Evolutionary conservation across 495 filamentous ascomycete genomes (phyloP).

Genomic region (Talaromyces trachyspermus): DNA sequence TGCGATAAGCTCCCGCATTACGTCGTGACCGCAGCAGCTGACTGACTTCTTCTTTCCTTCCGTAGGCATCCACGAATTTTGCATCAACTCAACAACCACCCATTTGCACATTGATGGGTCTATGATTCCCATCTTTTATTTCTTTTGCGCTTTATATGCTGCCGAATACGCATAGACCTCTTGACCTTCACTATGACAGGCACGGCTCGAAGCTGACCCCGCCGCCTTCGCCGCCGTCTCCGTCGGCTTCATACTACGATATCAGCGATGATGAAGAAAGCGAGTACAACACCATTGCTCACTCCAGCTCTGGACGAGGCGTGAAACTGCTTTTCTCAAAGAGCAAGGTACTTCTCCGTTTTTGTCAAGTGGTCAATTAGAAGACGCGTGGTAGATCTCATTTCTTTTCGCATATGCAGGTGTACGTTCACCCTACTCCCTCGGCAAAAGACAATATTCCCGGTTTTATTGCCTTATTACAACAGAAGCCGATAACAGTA

Average conservation of each 20-base stretch:
- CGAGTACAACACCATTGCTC: slow-evolving; percentile 92
- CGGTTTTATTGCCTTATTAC: slow-evolving; percentile 90
- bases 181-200: slow-evolving; percentile 3
- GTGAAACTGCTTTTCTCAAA: slow-evolving; percentile 96
- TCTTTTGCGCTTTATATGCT: background rate
- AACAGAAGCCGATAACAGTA: slow-evolving; percentile 63
- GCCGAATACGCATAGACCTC: background rate
- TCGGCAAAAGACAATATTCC: slow-evolving; percentile 92
- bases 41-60: background rate
- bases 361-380: slow-evolving; percentile 13
- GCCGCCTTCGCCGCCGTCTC: slow-evolving; percentile 55
- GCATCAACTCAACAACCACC: background rate
- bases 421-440: slow-evolving; percentile 95
- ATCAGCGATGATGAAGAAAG: slow-evolving; percentile 94
- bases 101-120: background rate
- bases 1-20: slow-evolving; percentile 6
- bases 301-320: slow-evolving; percentile 67
- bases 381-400: background rate
- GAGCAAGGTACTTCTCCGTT: slow-evolving; percentile 64
- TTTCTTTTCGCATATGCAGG: slow-evolving; percentile 35
- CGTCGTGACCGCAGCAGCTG: slow-evolving; percentile 8
- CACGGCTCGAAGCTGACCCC: slow-evolving; percentile 28
- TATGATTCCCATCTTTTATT: background rate
- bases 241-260: slow-evolving; percentile 89
- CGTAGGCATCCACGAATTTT: slow-evolving; percentile 1